These are phyloP conservation scores for Chrysosporium queenslandicum DNA, from an alignment of 2,329 filamentous ascomycete genomes.

Conservation along the genomic window DNA sequence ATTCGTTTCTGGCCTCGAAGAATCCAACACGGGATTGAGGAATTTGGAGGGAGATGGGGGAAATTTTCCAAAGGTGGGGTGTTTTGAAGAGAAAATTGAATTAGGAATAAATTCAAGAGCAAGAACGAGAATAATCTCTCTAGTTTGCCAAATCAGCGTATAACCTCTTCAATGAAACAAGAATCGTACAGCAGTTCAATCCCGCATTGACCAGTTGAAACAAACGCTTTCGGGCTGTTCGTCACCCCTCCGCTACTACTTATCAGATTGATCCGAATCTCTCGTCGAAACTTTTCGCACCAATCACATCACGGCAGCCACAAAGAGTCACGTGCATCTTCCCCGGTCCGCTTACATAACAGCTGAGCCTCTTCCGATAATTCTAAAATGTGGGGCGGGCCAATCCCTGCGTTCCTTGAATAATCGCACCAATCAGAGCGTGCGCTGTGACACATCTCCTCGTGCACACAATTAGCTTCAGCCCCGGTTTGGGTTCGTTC, in stretches of 20 bases:
- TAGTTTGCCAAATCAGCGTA: too few relatives aligned
- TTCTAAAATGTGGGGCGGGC: neutral
- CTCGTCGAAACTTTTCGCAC: neutral
- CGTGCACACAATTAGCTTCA: neutral
- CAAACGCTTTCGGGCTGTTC: too few relatives aligned
- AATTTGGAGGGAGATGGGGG: neutral
- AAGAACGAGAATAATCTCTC: neutral
- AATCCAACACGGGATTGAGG: neutral
- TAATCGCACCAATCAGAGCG: neutral
- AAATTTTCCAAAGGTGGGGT: neutral
- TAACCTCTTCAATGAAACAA: too few relatives aligned
- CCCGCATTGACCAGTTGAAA: too few relatives aligned
- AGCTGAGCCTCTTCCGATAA: neutral
- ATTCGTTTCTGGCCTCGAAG: too few relatives aligned
- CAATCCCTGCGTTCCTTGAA: slow-evolving; percentile 1
- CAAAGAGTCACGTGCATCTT: neutral
- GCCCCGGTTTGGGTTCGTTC: neutral
- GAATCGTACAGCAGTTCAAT: too few relatives aligned
- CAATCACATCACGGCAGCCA: too few relatives aligned
- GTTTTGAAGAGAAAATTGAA: neutral
- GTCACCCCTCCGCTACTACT: too few relatives aligned
- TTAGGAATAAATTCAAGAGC: neutral
- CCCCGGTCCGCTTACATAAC: neutral
- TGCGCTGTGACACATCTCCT: neutral
- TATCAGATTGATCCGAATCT: too few relatives aligned